These are phyloP conservation scores for Polygonum maritimum DNA, from an alignment of 148 eudicot species.

Conservation along the genomic window DNA sequence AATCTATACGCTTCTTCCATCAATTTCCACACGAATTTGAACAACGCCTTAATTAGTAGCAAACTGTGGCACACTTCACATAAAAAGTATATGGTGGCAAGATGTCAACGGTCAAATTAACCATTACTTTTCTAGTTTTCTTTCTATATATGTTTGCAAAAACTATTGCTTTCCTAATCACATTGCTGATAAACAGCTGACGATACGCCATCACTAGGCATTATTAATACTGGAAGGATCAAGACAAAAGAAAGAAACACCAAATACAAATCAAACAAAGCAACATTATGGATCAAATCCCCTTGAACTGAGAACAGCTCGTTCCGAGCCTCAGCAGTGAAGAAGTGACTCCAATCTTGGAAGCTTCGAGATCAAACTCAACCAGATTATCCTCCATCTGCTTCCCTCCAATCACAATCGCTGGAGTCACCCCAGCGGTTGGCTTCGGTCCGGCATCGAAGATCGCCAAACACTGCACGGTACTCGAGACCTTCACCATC, in stretches of 20 bases:
- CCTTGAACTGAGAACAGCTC: conserved; percentile 38
- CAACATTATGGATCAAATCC: background rate
- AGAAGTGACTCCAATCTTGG: conserved; percentile 34
- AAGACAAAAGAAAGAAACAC: background rate
- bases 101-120: background rate
- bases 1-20: too few relatives aligned
- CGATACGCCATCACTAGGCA: background rate
- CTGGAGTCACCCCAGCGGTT: conserved; percentile 12
- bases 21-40: background rate
- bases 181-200: background rate
- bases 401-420: conserved; percentile 38
- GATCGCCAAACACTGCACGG: conserved; percentile 6
- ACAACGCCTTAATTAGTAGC: background rate
- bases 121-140: background rate
- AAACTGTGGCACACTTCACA: background rate
- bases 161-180: background rate
- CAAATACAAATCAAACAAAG: background rate
- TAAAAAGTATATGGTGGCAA: background rate
- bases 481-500: conserved; percentile 5
- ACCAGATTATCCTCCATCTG: conserved; percentile 42
- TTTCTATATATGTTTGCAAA: background rate
- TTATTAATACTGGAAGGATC: background rate
- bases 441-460: conserved; percentile 21
- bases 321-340: conserved; percentile 20
- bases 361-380: conserved; percentile 29